Evolutionary conservation across 1,139 yeast genomes (phyloP).

Genomic region (Sugiyamaella pinicola): DNA sequence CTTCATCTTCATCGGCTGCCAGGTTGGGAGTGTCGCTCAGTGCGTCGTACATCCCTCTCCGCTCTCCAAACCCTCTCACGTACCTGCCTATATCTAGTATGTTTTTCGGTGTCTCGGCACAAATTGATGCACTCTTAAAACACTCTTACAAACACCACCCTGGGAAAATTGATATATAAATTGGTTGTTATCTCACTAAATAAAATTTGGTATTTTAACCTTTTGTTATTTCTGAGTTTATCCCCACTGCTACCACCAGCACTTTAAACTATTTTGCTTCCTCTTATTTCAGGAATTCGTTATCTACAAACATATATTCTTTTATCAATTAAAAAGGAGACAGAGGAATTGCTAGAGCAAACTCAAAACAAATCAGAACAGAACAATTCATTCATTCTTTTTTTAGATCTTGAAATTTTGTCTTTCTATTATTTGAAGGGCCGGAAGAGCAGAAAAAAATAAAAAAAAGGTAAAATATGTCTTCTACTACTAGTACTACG

Average conservation of each 20-base stretch:
- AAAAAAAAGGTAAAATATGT: neutral
- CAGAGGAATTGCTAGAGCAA: too few relatives aligned
- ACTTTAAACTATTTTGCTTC: too few relatives aligned
- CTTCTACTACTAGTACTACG: slow-evolving; percentile 8
- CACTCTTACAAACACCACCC: neutral
- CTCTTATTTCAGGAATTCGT: neutral
- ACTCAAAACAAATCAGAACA: too few relatives aligned
- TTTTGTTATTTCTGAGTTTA: neutral
- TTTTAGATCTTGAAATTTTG: neutral
- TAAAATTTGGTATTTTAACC: neutral
- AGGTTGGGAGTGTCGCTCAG: too few relatives aligned
- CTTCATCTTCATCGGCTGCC: too few relatives aligned
- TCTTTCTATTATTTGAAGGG: neutral
- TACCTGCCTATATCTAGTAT: slow-evolving; percentile 1
- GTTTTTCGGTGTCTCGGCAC: slow-evolving; percentile 12
- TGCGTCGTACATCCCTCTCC: neutral
- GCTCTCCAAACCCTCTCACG: neutral
- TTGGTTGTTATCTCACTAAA: neutral
- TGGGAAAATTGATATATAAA: slow-evolving; percentile 2
- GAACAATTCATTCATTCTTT: neutral
- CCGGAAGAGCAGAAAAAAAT: neutral
- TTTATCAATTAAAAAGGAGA: neutral
- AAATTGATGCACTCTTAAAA: neutral
- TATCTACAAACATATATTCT: neutral
- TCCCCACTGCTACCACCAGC: neutral